Evolutionary conservation across 257 asterid genomes (phyloP), one percentile per base, ranked within the genome.

Genomic region (Fraxinus anomala): DNA sequence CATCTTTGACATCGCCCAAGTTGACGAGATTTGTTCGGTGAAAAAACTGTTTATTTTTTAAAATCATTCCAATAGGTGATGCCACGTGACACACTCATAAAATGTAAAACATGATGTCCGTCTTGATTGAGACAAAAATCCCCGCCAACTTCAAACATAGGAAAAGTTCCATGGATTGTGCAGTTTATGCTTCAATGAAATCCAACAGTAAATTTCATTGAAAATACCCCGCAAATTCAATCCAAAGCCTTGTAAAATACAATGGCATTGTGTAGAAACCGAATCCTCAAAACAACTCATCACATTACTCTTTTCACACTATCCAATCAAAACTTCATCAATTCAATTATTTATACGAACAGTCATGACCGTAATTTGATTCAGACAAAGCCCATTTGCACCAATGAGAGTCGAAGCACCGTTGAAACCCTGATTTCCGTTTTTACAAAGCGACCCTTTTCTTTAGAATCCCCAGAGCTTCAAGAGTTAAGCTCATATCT

Each of bases 341-440:
- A 73, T 51, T 69, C 78, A 17, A 54, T 56, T n/a, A 12, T 67
- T 76, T 40, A 69, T 70, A 21, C 47, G 4, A 77, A 71, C 74
- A 13, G 30, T 34, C 47, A 68, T 33, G 31, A 42, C 12, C 19
- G 70, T 63, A 51, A n/a, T 73, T 76, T 33, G 49, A 13, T 76
- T 5, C 82, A 87, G 66, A 63, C 68, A n/a, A 84, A 68, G 40
- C 51, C 68, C 86, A 68, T 86, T 68, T 86, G 83, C 80, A 77
- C 84, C 85, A 59, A 66, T 54, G 76, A 28, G 21, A 73, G 33
- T 54, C 69, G 66, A 30, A 36, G 47, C 54, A 71, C 86, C 13
- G 80, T 80, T 34, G 91, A 84, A 78, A 81, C 84, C 80, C 98
- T 94, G 81, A 47, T 89, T 49, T 83, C 95, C 81, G 82, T 87